These are phyloP conservation scores for Herpetomonas tarakana DNA, from an alignment of 208 protist genomes.

Conservation along the genomic window DNA sequence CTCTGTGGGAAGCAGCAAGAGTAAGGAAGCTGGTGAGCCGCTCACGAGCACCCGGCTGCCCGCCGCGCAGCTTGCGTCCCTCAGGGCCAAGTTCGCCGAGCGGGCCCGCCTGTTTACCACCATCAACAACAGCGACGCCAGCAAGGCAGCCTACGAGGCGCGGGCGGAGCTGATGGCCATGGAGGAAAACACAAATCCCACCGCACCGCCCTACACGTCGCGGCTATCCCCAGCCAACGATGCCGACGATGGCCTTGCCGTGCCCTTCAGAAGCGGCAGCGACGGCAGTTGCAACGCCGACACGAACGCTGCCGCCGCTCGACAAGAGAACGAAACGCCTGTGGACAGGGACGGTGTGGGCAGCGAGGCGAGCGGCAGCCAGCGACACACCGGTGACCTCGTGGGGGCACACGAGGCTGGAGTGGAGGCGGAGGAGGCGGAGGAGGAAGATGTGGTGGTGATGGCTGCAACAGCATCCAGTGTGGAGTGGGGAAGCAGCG, in stretches of 20 bases:
- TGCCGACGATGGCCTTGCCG: neutral
- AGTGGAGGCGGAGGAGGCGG: constrained; percentile 9
- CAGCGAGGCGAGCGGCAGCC: neutral
- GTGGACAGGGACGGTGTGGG: neutral
- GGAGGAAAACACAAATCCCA: constrained; percentile 32
- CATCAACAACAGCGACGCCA: constrained; percentile 54
- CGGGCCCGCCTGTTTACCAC: constrained; percentile 57
- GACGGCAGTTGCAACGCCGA: no score
- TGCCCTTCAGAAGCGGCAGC: no score
- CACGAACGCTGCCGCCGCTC: no score
- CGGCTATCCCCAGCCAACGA: neutral
- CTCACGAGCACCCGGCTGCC: constrained; percentile 17
- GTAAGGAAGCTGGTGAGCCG: constrained; percentile 7
- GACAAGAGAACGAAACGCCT: neutral
- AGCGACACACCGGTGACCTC: neutral
- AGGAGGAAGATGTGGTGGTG: neutral
- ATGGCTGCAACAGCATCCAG: neutral
- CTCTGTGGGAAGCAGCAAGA: constrained; percentile 1
- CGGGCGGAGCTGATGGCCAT: constrained; percentile 73
- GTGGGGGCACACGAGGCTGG: constrained; percentile 2
- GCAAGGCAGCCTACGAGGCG: constrained; percentile 47
- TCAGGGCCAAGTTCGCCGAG: constrained; percentile 62
- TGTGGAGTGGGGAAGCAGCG: neutral
- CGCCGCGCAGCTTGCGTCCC: constrained; percentile 36
- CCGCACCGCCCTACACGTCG: neutral